Evolutionary conservation across 768 basidiomycete species (phyloP).

Genomic region (Tulasnella sp.): DNA sequence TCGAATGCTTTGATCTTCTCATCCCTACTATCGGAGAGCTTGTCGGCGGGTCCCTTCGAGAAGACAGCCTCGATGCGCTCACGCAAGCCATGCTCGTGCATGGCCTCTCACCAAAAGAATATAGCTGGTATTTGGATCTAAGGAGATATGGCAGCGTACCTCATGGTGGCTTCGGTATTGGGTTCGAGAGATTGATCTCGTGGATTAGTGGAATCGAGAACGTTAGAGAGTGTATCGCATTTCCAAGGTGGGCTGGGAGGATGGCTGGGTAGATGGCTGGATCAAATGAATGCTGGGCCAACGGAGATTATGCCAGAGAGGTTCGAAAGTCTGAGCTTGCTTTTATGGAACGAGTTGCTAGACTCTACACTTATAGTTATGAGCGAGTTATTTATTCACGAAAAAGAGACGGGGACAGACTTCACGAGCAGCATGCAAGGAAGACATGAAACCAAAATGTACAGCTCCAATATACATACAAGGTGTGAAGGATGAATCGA

Average conservation of each 20-base stretch:
- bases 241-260: conserved; percentile 80
- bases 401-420: too few species aligned
- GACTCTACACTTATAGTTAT: too few species aligned
- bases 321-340: too few species aligned
- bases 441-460: too few species aligned
- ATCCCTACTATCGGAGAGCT: conserved; percentile 84
- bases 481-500: too few species aligned
- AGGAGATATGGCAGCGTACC: conserved; percentile 76
- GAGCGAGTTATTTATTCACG: too few species aligned
- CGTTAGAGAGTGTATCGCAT: conserved; percentile 83
- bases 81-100: conserved; percentile 37
- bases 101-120: conserved; percentile 33
- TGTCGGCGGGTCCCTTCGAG: conserved; percentile 78
- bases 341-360: too few species aligned
- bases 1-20: conserved; percentile 93
- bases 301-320: too few species aligned
- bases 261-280: conserved; percentile 35
- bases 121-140: conserved; percentile 63
- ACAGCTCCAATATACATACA: too few species aligned
- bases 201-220: conserved; percentile 85
- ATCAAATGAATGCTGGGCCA: too few species aligned
- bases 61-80: conserved; percentile 53
- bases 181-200: conserved; percentile 81
- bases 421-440: too few species aligned
- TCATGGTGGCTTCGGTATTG: conserved; percentile 93